Percentiles rank a stretch among this genome's conserved stretches.
phyloP scores from a whole-genome alignment of 176 grass and related monocot species.

The Eleusine indica region DNA sequence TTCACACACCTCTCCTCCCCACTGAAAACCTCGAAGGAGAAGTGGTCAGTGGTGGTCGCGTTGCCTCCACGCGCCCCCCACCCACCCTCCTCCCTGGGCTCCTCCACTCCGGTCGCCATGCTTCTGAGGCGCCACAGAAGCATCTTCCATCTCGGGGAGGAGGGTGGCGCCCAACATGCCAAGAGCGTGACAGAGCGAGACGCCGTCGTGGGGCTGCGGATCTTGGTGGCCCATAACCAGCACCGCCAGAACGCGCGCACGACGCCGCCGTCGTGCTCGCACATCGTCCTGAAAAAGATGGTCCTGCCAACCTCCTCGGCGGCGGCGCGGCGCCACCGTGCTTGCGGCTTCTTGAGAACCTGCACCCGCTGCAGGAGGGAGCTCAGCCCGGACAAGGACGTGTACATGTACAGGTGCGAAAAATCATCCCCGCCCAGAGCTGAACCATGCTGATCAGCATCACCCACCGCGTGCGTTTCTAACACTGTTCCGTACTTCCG shows the following conservation, averaged over 20 bases:
- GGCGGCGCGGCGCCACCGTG: background rate
- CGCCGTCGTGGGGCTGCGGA: slow-evolving; percentile 59
- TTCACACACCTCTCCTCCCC: slow-evolving; percentile 13
- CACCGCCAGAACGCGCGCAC: background rate
- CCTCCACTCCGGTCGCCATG: slow-evolving; percentile 40
- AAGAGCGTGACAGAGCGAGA: background rate
- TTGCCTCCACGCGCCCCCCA: background rate
- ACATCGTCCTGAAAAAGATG: slow-evolving; percentile 65
- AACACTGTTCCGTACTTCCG: background rate
- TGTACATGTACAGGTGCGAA: slow-evolving; percentile 77
- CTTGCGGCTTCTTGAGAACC: slow-evolving; percentile 41
- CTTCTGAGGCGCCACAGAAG: slow-evolving; percentile 57
- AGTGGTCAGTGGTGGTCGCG: slow-evolving; percentile 30
- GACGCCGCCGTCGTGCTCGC: slow-evolving; percentile 24
- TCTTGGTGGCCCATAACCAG: slow-evolving; percentile 50
- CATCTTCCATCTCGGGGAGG: slow-evolving; percentile 85
- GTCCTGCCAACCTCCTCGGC: slow-evolving; percentile 16
- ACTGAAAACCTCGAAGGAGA: background rate
- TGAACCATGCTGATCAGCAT: background rate
- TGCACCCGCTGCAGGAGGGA: slow-evolving; percentile 67
- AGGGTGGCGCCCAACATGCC: slow-evolving; percentile 32
- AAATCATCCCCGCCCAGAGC: background rate
- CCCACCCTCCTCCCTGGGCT: slow-evolving; percentile 17
- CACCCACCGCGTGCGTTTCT: background rate
- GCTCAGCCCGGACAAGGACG: slow-evolving; percentile 46